Conservation (phyloP, 345 rosid species). For the Alliaria petiolata region DNA sequence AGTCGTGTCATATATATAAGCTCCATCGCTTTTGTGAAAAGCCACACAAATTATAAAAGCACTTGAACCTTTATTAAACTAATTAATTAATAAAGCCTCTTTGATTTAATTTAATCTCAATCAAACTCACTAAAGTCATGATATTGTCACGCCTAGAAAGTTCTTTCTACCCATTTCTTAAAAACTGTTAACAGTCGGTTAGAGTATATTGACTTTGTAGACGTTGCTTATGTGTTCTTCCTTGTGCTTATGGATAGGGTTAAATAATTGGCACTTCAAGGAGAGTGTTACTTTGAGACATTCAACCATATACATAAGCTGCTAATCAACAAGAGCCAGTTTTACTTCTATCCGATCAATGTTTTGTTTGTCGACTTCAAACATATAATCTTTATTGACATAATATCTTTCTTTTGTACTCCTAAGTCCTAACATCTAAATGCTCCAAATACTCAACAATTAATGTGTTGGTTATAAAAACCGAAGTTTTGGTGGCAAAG, state of each 20-base stretch:
- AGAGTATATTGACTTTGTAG: not conserved
- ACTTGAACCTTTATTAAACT: not conserved
- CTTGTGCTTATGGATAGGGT: constrained; percentile 5
- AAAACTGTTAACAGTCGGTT: not conserved
- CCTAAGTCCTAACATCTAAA: not conserved
- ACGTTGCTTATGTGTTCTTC: not conserved
- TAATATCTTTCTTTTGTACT: not conserved
- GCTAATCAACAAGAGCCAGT: not conserved
- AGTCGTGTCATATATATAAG: constrained; percentile 4
- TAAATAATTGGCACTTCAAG: not conserved
- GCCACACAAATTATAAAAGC: not conserved
- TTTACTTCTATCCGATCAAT: not conserved
- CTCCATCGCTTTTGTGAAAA: constrained; percentile 9
- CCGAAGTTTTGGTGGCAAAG: not conserved
- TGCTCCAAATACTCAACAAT: not conserved
- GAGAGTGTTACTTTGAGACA: not conserved
- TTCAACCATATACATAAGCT: not conserved
- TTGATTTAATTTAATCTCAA: not conserved
- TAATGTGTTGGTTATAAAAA: not conserved
- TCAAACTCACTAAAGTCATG: not conserved
- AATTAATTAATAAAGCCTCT: not conserved
- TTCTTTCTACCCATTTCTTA: not conserved
- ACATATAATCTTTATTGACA: not conserved
- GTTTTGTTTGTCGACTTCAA: not conserved
- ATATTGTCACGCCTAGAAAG: not conserved